Percentiles rank a stretch among this genome's conserved stretches.
These are phyloP conservation scores for Nakaseomyces nivariensis DNA, from an alignment of 1,139 yeast genomes.

Conservation along the genomic window DNA sequence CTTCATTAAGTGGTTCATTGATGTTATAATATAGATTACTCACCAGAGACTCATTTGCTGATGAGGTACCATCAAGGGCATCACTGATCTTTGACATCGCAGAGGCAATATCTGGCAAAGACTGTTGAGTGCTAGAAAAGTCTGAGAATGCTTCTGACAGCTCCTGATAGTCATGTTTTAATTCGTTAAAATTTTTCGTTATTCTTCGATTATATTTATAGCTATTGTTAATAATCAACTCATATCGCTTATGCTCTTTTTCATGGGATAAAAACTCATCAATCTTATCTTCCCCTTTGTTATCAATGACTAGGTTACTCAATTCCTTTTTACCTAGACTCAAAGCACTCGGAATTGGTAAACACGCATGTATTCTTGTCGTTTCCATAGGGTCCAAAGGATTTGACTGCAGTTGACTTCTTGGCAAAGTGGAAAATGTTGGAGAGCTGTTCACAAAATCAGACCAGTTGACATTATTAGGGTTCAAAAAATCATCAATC, in stretches of 20 bases:
- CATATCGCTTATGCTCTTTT: constrained; percentile 44
- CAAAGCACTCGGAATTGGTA: constrained; percentile 40
- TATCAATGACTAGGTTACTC: constrained; percentile 3
- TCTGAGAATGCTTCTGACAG: constrained; percentile 34
- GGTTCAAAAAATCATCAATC: constrained; percentile 71
- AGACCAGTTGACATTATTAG: constrained; percentile 62
- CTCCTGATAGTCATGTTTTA: constrained; percentile 37
- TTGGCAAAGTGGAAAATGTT: constrained; percentile 45
- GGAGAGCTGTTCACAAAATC: constrained; percentile 45
- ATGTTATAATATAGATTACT: constrained; percentile 61
- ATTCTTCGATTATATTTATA: constrained; percentile 61
- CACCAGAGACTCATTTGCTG: constrained; percentile 59
- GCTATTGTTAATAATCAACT: constrained; percentile 41
- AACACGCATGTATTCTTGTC: constrained; percentile 46
- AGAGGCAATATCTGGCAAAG: constrained; percentile 26
- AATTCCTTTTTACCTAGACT: constrained; percentile 3
- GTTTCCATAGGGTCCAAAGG: constrained; percentile 46
- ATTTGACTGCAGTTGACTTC: constrained; percentile 42
- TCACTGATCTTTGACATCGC: constrained; percentile 70
- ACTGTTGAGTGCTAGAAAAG: constrained; percentile 56
- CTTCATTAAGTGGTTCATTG: constrained; percentile 77
- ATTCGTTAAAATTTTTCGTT: constrained; percentile 51
- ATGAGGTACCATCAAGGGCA: constrained; percentile 62
- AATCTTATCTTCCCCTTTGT: constrained; percentile 23
- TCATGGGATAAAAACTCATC: constrained; percentile 6